Evolutionary conservation across 1,284 basidiomycete genomes (phyloP), one percentile per base, ranked within the genome.

Genomic region (Trichosporon sp.): DNA sequence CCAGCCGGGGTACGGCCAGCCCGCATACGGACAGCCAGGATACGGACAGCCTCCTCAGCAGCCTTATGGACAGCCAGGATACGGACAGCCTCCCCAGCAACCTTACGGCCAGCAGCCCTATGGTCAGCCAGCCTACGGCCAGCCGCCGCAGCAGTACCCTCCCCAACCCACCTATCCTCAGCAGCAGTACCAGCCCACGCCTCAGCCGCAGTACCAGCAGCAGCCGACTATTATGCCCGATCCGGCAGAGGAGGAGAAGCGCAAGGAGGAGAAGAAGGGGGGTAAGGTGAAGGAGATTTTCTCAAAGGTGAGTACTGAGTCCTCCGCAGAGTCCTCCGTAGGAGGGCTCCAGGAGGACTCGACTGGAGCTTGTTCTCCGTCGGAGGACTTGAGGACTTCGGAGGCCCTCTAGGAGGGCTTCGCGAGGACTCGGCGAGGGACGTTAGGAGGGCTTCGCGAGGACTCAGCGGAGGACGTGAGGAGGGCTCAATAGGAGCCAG

Each of bases 201-300:
- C 40, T 7, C 54, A 57, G 31, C 36, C 46, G 56, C 60, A 40
- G 36, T 54, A 57, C 21, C 54, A 62, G 34, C 36, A 57, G 52
- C 19, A 56, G 25, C 60, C 49, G 37, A 56, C 54, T 4, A 62
- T 54, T 27, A 54, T 54, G 49, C 49, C 49, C 49, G 49, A 54
- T 27, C 49, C 49, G 16, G 49, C 27, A 4, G 49, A 54, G 49
- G 49, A 54, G 49, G 25, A 54, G 49, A 29, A 54, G 25, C 13
- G 49, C 6, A 29, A 54, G 27, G 25, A 54, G 3, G 27, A 54
- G 27, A 54, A 62, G 60, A 7, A 58, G 54, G 6, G 25, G 6
- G 60, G 60, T n/a, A 56, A 58, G 29, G 36, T 49, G 23, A 40
- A 40, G 54, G 32, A 57, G 54, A 49, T 58, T 23, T 44, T 56